A percentile compares a stretch with the other conserved stretches of the same genome.
Conservation (phyloP, 192 early-diverging fungal genomes). For the Podila horticola region DNA sequence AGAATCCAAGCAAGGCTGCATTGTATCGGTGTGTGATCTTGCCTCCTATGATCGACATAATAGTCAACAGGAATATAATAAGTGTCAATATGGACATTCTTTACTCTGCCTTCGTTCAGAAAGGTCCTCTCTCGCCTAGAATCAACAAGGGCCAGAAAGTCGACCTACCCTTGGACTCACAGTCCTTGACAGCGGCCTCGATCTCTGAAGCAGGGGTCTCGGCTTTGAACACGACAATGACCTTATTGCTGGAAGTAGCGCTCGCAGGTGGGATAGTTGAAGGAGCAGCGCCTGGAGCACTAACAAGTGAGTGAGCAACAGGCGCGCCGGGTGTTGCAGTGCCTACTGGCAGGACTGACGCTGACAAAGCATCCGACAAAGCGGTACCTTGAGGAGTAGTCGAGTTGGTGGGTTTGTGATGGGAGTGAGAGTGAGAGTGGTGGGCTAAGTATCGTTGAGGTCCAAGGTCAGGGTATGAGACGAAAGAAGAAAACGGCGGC, state of each 20-base stretch:
- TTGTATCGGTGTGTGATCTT: conserved; percentile 58
- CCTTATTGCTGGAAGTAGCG: conserved; percentile 9
- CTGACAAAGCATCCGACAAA: conserved; percentile 6
- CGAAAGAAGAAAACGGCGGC: neutral
- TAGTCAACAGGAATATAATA: neutral
- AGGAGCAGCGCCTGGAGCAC: conserved; percentile 5
- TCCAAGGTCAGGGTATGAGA: neutral
- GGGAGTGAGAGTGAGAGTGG: neutral
- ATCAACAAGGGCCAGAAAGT: no score
- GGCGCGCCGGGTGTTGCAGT: conserved; percentile 10
- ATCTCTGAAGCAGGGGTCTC: conserved; percentile 55
- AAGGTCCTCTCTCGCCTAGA: neutral
- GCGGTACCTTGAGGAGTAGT: neutral
- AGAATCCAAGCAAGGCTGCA: conserved; percentile 63
- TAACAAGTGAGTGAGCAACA: conserved; percentile 5
- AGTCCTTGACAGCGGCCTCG: conserved; percentile 3
- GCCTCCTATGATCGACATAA: conserved; percentile 18
- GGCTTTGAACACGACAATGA: conserved; percentile 66
- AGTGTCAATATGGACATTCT: neutral
- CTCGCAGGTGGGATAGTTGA: neutral
- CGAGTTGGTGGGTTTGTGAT: neutral
- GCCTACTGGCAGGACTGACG: conserved; percentile 30
- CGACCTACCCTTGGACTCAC: conserved; percentile 17
- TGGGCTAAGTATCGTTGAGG: neutral
- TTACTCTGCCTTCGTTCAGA: neutral